Evolutionary conservation across 2,329 filamentous ascomycete genomes (phyloP).

Genomic region (Colletotrichum noveboracense): DNA sequence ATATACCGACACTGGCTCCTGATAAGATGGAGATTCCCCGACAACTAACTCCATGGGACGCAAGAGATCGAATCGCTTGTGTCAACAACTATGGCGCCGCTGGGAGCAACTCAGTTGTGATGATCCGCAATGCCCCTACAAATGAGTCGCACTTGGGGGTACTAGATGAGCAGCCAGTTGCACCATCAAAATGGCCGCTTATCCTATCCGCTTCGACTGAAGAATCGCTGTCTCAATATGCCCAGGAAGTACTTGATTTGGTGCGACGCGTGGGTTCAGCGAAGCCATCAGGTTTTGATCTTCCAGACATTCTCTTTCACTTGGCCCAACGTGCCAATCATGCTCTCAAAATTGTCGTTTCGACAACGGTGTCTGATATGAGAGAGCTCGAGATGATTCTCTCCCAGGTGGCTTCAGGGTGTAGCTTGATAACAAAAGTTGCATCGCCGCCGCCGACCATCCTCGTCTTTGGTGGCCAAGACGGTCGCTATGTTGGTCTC

Average conservation of each 20-base stretch:
- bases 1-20: background rate
- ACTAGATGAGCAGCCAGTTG: background rate
- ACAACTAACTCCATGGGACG: background rate
- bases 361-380: background rate
- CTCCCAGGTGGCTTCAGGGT: background rate
- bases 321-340: background rate
- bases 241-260: background rate
- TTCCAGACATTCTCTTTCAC: background rate
- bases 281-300: background rate
- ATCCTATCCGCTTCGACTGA: background rate
- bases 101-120: slow-evolving; percentile 27
- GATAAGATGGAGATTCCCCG: background rate
- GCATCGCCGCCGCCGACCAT: slow-evolving; percentile 26
- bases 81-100: slow-evolving; percentile 42
- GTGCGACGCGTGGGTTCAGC: background rate
- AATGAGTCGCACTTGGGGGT: too few species aligned
- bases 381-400: background rate
- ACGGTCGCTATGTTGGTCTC: background rate
- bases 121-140: slow-evolving; percentile 32
- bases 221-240: background rate
- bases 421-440: background rate
- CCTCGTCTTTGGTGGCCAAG: slow-evolving; percentile 44
- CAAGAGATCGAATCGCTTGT: slow-evolving; percentile 24
- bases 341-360: background rate
- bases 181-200: background rate